Conservation (phyloP, 2,329 filamentous ascomycete species). For the Aureobasidium subglaciale region DNA sequence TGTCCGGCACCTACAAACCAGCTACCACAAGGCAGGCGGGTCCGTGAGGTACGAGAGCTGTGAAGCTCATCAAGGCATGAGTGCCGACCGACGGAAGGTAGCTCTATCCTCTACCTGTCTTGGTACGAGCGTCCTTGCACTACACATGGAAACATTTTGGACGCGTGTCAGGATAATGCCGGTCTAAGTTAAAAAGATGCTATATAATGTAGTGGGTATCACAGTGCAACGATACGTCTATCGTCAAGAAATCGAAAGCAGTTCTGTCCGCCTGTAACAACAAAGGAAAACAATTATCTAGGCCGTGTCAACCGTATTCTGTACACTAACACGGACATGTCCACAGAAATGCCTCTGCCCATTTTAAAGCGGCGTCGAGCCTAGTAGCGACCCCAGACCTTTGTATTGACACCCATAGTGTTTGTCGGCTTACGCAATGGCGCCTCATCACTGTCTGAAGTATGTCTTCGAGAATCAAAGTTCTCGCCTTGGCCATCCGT, state of each 20-base stretch:
- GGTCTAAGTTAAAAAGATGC: too few relatives aligned
- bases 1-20: neutral
- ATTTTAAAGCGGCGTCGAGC: neutral
- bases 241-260: slow-evolving; percentile 1
- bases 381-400: slow-evolving; percentile 13
- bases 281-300: neutral
- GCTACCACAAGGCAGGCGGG: neutral
- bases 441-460: slow-evolving; percentile 2
- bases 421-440: slow-evolving; percentile 3
- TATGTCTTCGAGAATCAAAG: slow-evolving; percentile 3
- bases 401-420: slow-evolving; percentile 8
- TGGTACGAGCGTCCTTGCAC: too few relatives aligned
- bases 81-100: neutral
- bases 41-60: neutral
- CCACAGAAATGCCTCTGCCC: too few relatives aligned
- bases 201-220: neutral
- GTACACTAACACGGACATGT: too few relatives aligned
- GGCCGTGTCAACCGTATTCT: too few relatives aligned
- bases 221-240: neutral
- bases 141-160: too few relatives aligned
- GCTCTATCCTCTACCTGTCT: too few relatives aligned
- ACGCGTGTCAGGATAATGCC: too few relatives aligned
- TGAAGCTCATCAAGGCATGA: neutral
- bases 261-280: neutral
- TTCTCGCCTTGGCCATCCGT: neutral